These are phyloP conservation scores for Cephalotrichum gorgonifer DNA, from an alignment of 2,329 filamentous ascomycete genomes.

Conservation along the genomic window DNA sequence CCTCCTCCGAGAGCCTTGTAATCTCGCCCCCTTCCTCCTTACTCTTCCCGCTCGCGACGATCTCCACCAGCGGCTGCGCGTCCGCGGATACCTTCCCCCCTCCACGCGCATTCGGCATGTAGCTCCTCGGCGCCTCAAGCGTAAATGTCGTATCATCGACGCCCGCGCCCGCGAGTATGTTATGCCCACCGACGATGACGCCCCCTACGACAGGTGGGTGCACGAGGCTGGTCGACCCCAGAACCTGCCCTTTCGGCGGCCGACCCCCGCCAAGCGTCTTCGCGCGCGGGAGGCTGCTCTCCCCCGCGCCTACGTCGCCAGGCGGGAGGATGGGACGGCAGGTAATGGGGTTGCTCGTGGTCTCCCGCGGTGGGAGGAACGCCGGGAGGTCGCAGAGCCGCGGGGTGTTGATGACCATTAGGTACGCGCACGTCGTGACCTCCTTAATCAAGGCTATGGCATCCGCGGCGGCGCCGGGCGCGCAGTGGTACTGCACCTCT, in stretches of 20 bases:
- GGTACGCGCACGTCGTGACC: slow-evolving; percentile 78
- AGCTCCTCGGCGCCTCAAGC: slow-evolving; percentile 33
- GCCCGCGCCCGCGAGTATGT: slow-evolving; percentile 32
- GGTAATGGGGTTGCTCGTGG: slow-evolving; percentile 63
- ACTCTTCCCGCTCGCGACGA: slow-evolving; percentile 13
- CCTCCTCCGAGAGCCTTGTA: slow-evolving; percentile 50
- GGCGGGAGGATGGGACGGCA: slow-evolving; percentile 60
- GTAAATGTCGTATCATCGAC: slow-evolving; percentile 35
- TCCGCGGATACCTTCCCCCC: neutral
- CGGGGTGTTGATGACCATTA: slow-evolving; percentile 88
- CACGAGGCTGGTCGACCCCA: neutral
- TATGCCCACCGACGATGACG: slow-evolving; percentile 39
- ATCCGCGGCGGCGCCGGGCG: slow-evolving; percentile 60
- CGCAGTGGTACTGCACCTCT: slow-evolving; percentile 74
- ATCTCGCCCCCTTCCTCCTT: slow-evolving; percentile 52
- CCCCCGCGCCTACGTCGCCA: too few species aligned
- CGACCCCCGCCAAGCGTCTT: slow-evolving; percentile 14
- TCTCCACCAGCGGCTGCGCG: neutral
- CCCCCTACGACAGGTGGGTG: slow-evolving; percentile 34
- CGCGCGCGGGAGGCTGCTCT: neutral
- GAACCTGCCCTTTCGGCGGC: slow-evolving; percentile 2
- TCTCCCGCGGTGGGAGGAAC: slow-evolving; percentile 72
- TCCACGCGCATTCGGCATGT: slow-evolving; percentile 15
- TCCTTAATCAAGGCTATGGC: slow-evolving; percentile 91
- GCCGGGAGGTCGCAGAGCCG: slow-evolving; percentile 79